These are phyloP conservation scores for Termitomyces titanicus DNA, from an alignment of 768 basidiomycete species.

Conservation along the genomic window DNA sequence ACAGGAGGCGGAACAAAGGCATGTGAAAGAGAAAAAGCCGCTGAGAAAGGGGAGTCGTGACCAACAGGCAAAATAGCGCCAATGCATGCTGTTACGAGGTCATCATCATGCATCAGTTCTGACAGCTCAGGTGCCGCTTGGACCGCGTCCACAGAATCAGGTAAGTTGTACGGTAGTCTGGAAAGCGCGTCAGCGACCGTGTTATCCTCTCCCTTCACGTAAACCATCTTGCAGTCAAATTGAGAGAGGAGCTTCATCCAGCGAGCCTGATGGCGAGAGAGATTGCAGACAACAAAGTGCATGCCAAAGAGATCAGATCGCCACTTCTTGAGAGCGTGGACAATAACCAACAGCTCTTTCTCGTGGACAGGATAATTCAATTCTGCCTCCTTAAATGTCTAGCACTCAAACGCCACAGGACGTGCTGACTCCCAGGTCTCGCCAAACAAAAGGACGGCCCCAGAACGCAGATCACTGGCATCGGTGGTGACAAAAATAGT, in stretches of 20 bases:
- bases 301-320: too few relatives aligned
- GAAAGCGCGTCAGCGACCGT: constrained; percentile 31
- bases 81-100: not conserved
- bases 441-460: not conserved
- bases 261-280: too few relatives aligned
- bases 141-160: not conserved
- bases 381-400: too few relatives aligned
- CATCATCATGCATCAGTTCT: not conserved
- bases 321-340: too few relatives aligned
- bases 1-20: not conserved
- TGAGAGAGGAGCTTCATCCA: constrained; percentile 10
- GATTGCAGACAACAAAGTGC: too few relatives aligned
- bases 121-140: not conserved
- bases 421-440: not conserved
- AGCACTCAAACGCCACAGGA: not conserved
- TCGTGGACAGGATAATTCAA: too few relatives aligned
- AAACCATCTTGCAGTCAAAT: constrained; percentile 29
- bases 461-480: not conserved
- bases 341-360: too few relatives aligned
- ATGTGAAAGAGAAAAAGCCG: not conserved
- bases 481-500: not conserved
- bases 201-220: constrained; percentile 35
- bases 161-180: not conserved
- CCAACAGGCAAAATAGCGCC: not conserved
- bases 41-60: not conserved